phyloP scores from a whole-genome alignment of 805 yeast species.

The Zygosaccharomyces bailii region DNA sequence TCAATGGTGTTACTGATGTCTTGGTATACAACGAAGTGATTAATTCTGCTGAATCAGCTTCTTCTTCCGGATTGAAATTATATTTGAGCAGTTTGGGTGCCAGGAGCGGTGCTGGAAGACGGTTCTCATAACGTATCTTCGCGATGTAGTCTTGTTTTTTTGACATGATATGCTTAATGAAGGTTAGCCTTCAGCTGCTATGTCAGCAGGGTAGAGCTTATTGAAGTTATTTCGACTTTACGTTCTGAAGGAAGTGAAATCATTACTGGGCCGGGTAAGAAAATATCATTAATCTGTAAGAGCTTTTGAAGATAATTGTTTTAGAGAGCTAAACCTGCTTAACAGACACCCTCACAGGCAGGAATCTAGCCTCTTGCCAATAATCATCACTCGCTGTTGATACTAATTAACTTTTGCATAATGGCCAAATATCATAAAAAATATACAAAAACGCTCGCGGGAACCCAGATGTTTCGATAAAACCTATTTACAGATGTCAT shows the following conservation, averaged over 20 bases:
- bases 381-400: too few relatives aligned
- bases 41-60: slow-evolving; percentile 50
- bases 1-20: slow-evolving; percentile 62
- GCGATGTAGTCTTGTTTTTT: slow-evolving; percentile 74
- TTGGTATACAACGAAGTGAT: slow-evolving; percentile 70
- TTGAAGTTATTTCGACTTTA: background rate
- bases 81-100: slow-evolving; percentile 80
- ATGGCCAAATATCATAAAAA: background rate
- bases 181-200: too few relatives aligned
- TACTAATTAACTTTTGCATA: too few relatives aligned
- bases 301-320: too few relatives aligned
- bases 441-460: background rate
- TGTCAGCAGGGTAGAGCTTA: too few relatives aligned
- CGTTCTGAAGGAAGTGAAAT: background rate
- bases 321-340: too few relatives aligned
- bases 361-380: too few relatives aligned
- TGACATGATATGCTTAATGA: slow-evolving; percentile 35
- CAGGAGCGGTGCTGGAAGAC: slow-evolving; percentile 88
- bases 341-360: too few relatives aligned
- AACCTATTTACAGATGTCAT: slow-evolving; percentile 1
- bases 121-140: slow-evolving; percentile 76
- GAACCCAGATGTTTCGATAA: background rate
- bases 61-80: slow-evolving; percentile 39
- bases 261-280: slow-evolving; percentile 9
- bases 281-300: background rate